Evolutionary conservation across 805 yeast species (phyloP).

Genomic region (Pichia eremophila): DNA sequence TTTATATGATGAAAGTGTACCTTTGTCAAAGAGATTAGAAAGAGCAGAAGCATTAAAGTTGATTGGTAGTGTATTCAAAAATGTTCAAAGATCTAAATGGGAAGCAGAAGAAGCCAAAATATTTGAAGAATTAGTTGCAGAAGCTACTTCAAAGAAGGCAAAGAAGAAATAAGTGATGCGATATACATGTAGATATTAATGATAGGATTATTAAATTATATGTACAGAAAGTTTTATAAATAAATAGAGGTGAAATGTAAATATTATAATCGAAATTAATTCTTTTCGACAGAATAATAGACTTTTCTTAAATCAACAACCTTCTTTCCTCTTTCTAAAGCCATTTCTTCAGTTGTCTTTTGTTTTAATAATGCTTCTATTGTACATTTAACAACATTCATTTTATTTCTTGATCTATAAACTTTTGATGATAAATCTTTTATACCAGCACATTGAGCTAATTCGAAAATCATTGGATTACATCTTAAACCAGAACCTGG

Average conservation of each 20-base stretch:
- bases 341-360: constrained; percentile 76
- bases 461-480: constrained; percentile 80
- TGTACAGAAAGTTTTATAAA: background rate
- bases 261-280: background rate
- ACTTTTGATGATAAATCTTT: constrained; percentile 88
- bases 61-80: constrained; percentile 61
- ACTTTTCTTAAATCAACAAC: constrained; percentile 86
- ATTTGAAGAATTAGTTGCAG: constrained; percentile 88
- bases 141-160: constrained; percentile 57
- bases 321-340: constrained; percentile 89
- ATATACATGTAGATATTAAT: no score
- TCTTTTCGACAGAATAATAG: constrained; percentile 43
- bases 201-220: background rate
- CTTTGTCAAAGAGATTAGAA: constrained; percentile 49
- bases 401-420: constrained; percentile 83
- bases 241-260: background rate
- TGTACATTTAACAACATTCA: constrained; percentile 89
- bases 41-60: constrained; percentile 74
- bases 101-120: constrained; percentile 89
- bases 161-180: constrained; percentile 27
- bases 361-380: constrained; percentile 77
- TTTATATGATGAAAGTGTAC: constrained; percentile 56
- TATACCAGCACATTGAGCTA: constrained; percentile 89
- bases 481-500: constrained; percentile 92
- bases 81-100: constrained; percentile 65